These are phyloP conservation scores for Dacryopinax primogenitus DNA, from an alignment of 768 basidiomycete species.

Conservation along the genomic window DNA sequence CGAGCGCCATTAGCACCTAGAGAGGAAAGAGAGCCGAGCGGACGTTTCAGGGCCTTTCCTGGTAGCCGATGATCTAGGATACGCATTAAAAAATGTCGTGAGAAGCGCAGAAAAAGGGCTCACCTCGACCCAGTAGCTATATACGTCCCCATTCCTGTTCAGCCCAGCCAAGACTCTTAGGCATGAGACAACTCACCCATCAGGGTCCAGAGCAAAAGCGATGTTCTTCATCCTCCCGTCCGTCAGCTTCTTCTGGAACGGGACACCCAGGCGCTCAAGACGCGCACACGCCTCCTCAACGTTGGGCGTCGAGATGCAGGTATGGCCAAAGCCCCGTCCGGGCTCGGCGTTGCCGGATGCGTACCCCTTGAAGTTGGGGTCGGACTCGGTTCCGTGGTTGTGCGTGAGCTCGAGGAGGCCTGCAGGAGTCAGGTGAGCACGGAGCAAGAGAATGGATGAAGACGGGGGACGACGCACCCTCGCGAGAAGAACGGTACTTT, in stretches of 20 bases:
- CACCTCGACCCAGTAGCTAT: conserved; percentile 16
- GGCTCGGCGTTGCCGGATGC: conserved; percentile 76
- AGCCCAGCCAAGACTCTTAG: not conserved
- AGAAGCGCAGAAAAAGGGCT: not conserved
- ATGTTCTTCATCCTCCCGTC: conserved; percentile 81
- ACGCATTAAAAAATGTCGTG: not conserved
- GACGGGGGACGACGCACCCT: conserved; percentile 37
- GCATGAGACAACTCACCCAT: conserved; percentile 11
- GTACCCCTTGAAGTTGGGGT: conserved; percentile 68
- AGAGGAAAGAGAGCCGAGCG: not conserved
- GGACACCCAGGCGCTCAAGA: conserved; percentile 65
- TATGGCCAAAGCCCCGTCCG: conserved; percentile 49
- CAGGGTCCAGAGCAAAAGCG: conserved; percentile 39
- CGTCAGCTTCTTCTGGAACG: conserved; percentile 73
- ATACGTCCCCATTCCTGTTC: not conserved
- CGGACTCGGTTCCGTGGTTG: conserved; percentile 82
- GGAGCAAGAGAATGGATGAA: not conserved
- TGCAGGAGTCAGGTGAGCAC: conserved; percentile 22
- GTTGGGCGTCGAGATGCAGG: conserved; percentile 72
- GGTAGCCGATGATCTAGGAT: conserved; percentile 6
- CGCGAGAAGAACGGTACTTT: conserved; percentile 41
- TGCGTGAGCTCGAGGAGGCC: conserved; percentile 74
- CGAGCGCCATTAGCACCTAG: no score
- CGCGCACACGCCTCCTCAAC: conserved; percentile 71
- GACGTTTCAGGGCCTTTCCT: not conserved